These are phyloP conservation scores for Podospora tetraspora DNA, from an alignment of 495 filamentous ascomycete genomes.

Conservation along the genomic window DNA sequence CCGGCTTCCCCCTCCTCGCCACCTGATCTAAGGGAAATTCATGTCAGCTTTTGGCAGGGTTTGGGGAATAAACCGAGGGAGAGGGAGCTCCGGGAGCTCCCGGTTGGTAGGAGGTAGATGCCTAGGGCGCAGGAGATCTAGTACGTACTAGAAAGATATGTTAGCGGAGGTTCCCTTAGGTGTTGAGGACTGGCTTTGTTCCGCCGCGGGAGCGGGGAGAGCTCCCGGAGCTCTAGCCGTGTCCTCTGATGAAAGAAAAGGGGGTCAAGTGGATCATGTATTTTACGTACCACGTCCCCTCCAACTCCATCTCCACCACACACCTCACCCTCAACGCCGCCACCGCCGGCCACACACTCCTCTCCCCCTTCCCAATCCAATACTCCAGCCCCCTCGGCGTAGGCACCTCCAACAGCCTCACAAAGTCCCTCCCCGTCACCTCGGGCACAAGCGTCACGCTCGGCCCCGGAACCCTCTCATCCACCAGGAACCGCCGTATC, in stretches of 20 bases:
- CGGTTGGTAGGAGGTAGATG: too few relatives aligned
- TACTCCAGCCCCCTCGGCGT: conserved; percentile 69
- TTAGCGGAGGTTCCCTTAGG: too few relatives aligned
- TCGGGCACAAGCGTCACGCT: conserved; percentile 80
- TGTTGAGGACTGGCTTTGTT: too few relatives aligned
- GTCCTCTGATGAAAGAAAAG: too few relatives aligned
- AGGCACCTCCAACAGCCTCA: conserved; percentile 73
- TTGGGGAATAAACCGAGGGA: too few relatives aligned
- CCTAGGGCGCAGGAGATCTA: too few relatives aligned
- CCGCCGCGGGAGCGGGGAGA: too few relatives aligned
- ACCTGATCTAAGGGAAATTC: conserved; percentile 53
- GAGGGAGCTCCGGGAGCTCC: too few relatives aligned
- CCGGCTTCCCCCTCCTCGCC: conserved; percentile 56
- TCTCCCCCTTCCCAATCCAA: conserved; percentile 81
- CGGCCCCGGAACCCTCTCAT: conserved; percentile 79
- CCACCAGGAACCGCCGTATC: conserved; percentile 74
- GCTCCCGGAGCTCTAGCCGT: too few relatives aligned
- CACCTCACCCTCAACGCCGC: conserved; percentile 77
- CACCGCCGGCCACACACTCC: conserved; percentile 89
- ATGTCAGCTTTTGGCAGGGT: too few relatives aligned
- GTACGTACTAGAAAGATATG: too few relatives aligned
- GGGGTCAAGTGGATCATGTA: too few relatives aligned
- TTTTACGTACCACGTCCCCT: conserved; percentile 50
- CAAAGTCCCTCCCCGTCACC: conserved; percentile 63
- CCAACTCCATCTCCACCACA: conserved; percentile 79